Evolutionary conservation across 2,329 filamentous ascomycete species (phyloP).

Genomic region (Ophiostoma tasmaniense): DNA sequence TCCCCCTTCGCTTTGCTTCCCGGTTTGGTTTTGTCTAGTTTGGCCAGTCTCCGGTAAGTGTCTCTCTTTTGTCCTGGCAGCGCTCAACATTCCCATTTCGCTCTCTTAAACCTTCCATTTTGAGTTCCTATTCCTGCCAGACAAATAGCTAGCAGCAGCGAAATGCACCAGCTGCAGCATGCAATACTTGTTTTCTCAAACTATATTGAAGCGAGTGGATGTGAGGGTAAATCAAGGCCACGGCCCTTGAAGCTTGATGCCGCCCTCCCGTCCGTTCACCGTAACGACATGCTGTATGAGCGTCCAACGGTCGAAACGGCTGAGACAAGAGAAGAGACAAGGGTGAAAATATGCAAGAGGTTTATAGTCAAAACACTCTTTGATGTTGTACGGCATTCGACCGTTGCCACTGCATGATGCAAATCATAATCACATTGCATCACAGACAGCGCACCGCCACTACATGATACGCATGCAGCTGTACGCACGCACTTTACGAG

Average conservation of each 20-base stretch:
- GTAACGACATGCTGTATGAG: background rate
- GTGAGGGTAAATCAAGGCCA: background rate
- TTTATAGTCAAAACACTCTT: background rate
- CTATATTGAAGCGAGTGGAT: background rate
- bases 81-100: background rate
- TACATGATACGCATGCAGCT: background rate
- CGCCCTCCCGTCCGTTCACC: background rate
- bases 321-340: background rate
- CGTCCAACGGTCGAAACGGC: background rate
- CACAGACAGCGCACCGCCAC: background rate
- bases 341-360: background rate
- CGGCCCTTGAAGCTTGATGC: background rate
- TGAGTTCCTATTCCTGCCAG: background rate
- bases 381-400: background rate
- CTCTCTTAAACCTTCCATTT: conserved; percentile 4
- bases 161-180: background rate
- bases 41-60: background rate
- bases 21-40: background rate
- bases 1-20: background rate
- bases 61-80: background rate
- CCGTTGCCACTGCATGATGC: background rate
- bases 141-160: background rate
- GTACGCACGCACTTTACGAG: background rate
- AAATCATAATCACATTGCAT: conserved; percentile 1
- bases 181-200: background rate